These are phyloP conservation scores for Mycosphaerella sp. DNA, from an alignment of 2,329 filamentous ascomycete species.

Conservation along the genomic window DNA sequence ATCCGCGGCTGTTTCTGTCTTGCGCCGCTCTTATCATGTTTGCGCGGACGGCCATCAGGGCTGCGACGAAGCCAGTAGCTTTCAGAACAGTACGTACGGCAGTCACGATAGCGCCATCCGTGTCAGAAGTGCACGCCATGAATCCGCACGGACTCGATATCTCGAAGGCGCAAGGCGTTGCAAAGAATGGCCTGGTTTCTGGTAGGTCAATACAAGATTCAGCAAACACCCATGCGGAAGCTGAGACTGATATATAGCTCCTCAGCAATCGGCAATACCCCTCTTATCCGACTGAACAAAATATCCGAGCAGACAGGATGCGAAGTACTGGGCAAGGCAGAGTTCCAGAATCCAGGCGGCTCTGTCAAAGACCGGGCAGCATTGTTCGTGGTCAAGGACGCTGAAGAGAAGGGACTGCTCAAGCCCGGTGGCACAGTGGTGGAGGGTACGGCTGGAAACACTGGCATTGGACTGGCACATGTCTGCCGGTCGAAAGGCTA, in stretches of 20 bases:
- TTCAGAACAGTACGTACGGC: constrained; percentile 20
- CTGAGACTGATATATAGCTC: constrained; percentile 21
- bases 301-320: constrained; percentile 89
- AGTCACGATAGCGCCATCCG: constrained; percentile 23
- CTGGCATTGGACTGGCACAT: constrained; percentile 93
- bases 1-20: neutral
- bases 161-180: constrained; percentile 71
- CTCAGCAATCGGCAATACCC: constrained; percentile 92
- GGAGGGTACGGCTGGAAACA: constrained; percentile 96
- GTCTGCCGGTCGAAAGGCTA: constrained; percentile 91
- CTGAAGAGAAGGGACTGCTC: constrained; percentile 79
- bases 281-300: constrained; percentile 80
- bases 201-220: constrained; percentile 47
- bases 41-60: constrained; percentile 22
- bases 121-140: constrained; percentile 23
- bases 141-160: constrained; percentile 54
- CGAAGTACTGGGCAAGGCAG: constrained; percentile 90
- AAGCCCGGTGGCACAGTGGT: constrained; percentile 86
- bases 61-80: constrained; percentile 19
- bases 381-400: constrained; percentile 87
- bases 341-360: constrained; percentile 97
- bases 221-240: constrained; percentile 6
- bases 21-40: constrained; percentile 12
- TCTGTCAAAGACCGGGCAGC: constrained; percentile 95
- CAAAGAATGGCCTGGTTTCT: constrained; percentile 68